Percentiles rank a stretch among this genome's conserved stretches.
These are phyloP conservation scores for Helicocarpus griseus DNA, from an alignment of 2,329 filamentous ascomycete genomes.

Conservation along the genomic window DNA sequence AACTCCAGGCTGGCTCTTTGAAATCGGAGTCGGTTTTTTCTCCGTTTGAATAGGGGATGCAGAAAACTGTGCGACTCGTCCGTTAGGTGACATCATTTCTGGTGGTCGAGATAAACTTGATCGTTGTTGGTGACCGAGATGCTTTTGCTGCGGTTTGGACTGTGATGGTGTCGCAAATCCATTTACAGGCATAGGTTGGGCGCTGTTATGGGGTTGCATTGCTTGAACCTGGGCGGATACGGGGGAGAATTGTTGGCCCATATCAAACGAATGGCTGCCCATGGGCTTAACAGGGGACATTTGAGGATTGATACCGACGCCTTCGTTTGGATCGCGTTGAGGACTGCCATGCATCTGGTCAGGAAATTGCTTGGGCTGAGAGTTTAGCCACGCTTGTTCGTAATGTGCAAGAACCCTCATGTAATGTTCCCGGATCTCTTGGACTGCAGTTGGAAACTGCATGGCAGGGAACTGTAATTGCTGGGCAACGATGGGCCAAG, in stretches of 20 bases:
- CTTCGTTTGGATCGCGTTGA: slow-evolving; percentile 28
- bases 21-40: slow-evolving; percentile 10
- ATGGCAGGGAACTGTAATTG: slow-evolving; percentile 50
- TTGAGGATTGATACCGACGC: slow-evolving; percentile 35
- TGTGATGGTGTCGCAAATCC: slow-evolving; percentile 31
- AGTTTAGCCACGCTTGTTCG: slow-evolving; percentile 46
- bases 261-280: slow-evolving; percentile 8
- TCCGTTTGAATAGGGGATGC: slow-evolving; percentile 10
- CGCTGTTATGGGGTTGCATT: slow-evolving; percentile 16
- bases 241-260: slow-evolving; percentile 15
- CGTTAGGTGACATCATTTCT: slow-evolving; percentile 18
- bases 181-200: slow-evolving; percentile 26
- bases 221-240: slow-evolving; percentile 19
- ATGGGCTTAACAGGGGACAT: slow-evolving; percentile 37
- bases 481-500: slow-evolving; percentile 65
- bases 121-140: slow-evolving; percentile 16
- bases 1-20: slow-evolving; percentile 12
- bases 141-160: slow-evolving; percentile 24
- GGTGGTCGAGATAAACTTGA: slow-evolving; percentile 18
- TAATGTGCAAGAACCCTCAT: slow-evolving; percentile 67
- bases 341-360: slow-evolving; percentile 33
- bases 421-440: slow-evolving; percentile 63
- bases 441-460: slow-evolving; percentile 56
- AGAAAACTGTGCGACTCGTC: slow-evolving; percentile 8
- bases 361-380: slow-evolving; percentile 35